Percentiles rank a stretch among this genome's conserved stretches.
Conservation (phyloP, 2,329 filamentous ascomycete genomes). For the Aspergillus ochraceus region DNA sequence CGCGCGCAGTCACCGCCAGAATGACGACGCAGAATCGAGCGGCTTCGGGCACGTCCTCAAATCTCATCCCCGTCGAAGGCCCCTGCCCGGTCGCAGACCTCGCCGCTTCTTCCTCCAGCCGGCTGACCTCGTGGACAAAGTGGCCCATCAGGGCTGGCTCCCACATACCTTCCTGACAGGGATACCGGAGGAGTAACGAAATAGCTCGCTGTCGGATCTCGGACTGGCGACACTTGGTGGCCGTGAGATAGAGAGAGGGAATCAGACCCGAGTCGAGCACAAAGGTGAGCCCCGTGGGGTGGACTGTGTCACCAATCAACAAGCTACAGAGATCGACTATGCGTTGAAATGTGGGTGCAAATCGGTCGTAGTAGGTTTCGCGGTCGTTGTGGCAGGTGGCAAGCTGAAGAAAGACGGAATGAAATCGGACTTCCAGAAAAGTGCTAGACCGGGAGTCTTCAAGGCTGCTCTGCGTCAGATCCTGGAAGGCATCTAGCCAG, state of each 20-base stretch:
- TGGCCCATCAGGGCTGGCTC: slow-evolving; percentile 3
- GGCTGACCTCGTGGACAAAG: neutral
- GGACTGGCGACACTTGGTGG: slow-evolving; percentile 1
- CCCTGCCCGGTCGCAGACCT: no score
- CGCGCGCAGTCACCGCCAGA: neutral
- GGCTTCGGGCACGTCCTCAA: neutral
- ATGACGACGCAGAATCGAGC: slow-evolving; percentile 4
- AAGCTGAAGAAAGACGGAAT: neutral
- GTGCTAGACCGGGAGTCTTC: neutral
- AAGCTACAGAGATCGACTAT: neutral
- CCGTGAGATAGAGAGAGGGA: slow-evolving; percentile 1
- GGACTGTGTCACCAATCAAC: neutral
- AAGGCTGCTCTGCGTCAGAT: neutral
- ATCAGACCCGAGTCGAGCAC: slow-evolving; percentile 3
- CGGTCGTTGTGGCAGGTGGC: neutral
- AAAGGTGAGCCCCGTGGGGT: neutral
- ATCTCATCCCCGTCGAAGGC: neutral
- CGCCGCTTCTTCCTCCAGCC: neutral
- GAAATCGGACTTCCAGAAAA: neutral
- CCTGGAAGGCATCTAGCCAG: neutral
- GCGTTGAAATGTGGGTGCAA: neutral
- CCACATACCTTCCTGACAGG: slow-evolving; percentile 9
- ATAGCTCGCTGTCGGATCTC: neutral
- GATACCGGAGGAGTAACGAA: neutral
- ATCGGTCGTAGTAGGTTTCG: slow-evolving; percentile 1